Base-by-base conservation (phyloP, 257 asterid genomes). In the Eucommia ulmoides region DNA sequence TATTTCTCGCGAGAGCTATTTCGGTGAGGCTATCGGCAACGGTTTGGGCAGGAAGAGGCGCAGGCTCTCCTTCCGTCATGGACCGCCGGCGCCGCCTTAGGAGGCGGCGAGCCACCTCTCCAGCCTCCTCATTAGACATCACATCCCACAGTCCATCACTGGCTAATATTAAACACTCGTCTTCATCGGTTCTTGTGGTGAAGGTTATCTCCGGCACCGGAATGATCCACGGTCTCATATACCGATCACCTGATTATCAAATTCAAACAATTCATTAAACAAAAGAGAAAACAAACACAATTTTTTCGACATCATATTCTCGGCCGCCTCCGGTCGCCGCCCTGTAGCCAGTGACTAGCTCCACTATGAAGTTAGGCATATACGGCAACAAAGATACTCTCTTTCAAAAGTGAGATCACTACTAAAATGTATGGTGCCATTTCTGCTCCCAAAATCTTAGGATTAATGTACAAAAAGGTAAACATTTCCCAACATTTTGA, bases 81-180 rank as follows among this genome's bases (percentile, higher is more conserved):
- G 45, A 45, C 35, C 61, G 45, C 29, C 53, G 61, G 3, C 53
- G 24, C 61, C 53, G 20, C 26, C 46, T 56, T 6, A 56, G 20
- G 46, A 56, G 15, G 26, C 53, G 53, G 3, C 33, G 46, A 20
- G 52, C 64, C 15, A 33, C 23, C 47, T 48, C 33, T 18, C 62
- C 62, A 5, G 35, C 54, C 47, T 57, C 62, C 8, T 20, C 22
- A 21, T 49, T 57, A 3, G 62, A 57, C 46, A 57, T 49, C 10
- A 22, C 51, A 59, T 59, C 64, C 57, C 57, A 59, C 26, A 59
- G 51, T n/a, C 64, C 64, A 50, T 59, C 58, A 41, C 58, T 51
- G 7, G 64, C 52, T 46, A 59, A 41, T n/a, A 24, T 26, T 22
- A 59, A 50, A 46, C 51, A 51, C 51, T 41, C 58, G 12, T 51